Evolutionary conservation across 192 early-diverging fungal species (phyloP).

Genomic region (Allomyces macrogynus): DNA sequence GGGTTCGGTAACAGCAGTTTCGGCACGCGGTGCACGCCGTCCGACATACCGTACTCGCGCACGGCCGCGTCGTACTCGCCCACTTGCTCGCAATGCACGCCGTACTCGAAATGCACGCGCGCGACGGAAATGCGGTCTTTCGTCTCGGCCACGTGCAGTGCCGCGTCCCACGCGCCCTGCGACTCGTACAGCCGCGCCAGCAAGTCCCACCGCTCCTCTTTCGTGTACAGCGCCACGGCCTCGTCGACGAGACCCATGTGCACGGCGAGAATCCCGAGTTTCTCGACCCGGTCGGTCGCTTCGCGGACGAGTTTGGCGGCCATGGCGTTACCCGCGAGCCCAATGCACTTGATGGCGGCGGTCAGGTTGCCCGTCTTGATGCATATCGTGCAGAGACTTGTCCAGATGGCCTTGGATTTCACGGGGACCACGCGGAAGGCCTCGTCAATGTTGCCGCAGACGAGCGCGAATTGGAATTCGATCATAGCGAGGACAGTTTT

Average conservation of each 20-base stretch:
- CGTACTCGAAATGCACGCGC: slow-evolving; percentile 25
- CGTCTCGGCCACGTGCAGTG: slow-evolving; percentile 17
- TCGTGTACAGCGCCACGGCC: slow-evolving; percentile 13
- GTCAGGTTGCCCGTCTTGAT: slow-evolving; percentile 19
- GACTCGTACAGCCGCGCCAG: slow-evolving; percentile 2
- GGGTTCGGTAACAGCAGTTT: background rate
- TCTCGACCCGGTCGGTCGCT: background rate
- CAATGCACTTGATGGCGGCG: slow-evolving; percentile 18
- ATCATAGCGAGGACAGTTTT: slow-evolving; percentile 15
- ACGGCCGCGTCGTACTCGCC: slow-evolving; percentile 11
- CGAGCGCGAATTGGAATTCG: slow-evolving; percentile 25
- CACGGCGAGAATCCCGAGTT: background rate
- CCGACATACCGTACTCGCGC: background rate
- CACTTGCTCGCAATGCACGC: slow-evolving; percentile 17
- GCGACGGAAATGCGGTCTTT: slow-evolving; percentile 20
- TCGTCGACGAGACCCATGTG: slow-evolving; percentile 15
- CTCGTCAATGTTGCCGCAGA: slow-evolving; percentile 25
- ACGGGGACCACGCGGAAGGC: slow-evolving; percentile 15
- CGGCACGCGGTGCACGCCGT: slow-evolving; percentile 15
- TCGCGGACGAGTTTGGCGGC: slow-evolving; percentile 9
- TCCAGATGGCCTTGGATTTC: slow-evolving; percentile 14
- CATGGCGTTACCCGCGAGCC: slow-evolving; percentile 20
- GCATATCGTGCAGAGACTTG: slow-evolving; percentile 25
- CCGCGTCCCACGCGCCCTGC: slow-evolving; percentile 22
- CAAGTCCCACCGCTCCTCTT: slow-evolving; percentile 14